phyloP scores from a whole-genome alignment of 768 basidiomycete genomes.

The Boletus edulis region DNA sequence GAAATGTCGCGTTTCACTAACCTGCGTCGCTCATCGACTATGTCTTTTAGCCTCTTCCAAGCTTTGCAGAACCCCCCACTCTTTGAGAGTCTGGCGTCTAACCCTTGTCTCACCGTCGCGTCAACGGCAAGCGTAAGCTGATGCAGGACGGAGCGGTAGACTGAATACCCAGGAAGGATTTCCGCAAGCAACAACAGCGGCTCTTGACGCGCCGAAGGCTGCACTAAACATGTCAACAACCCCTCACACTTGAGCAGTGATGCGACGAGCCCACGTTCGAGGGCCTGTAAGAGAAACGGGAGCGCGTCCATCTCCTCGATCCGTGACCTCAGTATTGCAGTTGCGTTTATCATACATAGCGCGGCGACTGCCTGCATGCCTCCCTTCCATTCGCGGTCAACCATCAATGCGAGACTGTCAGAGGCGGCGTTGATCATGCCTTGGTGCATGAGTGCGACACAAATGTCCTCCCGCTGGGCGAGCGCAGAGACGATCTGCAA shows the following conservation, averaged over 20 bases:
- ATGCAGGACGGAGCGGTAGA: conserved; percentile 27
- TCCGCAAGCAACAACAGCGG: conserved; percentile 12
- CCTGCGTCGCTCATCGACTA: conserved; percentile 18
- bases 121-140: conserved; percentile 9
- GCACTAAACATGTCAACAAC: conserved; percentile 15
- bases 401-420: conserved; percentile 18
- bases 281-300: conserved; percentile 26
- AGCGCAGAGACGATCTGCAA: conserved; percentile 24
- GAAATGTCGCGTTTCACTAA: conserved; percentile 15
- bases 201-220: conserved; percentile 3
- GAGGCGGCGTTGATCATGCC: conserved; percentile 22
- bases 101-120: neutral
- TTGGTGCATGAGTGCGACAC: conserved; percentile 17
- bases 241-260: conserved; percentile 25
- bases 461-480: conserved; percentile 15
- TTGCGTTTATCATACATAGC: conserved; percentile 19
- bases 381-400: conserved; percentile 13
- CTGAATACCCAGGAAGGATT: conserved; percentile 24
- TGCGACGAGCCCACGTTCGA: conserved; percentile 15
- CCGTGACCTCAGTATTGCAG: conserved; percentile 16
- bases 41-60: conserved; percentile 21
- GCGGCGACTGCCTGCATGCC: conserved; percentile 13
- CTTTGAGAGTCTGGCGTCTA: conserved; percentile 13
- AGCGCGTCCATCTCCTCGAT: conserved; percentile 25
- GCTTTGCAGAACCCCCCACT: conserved; percentile 19